Evolutionary conservation across 805 yeast species (phyloP).

Genomic region (Candida insectorum): DNA sequence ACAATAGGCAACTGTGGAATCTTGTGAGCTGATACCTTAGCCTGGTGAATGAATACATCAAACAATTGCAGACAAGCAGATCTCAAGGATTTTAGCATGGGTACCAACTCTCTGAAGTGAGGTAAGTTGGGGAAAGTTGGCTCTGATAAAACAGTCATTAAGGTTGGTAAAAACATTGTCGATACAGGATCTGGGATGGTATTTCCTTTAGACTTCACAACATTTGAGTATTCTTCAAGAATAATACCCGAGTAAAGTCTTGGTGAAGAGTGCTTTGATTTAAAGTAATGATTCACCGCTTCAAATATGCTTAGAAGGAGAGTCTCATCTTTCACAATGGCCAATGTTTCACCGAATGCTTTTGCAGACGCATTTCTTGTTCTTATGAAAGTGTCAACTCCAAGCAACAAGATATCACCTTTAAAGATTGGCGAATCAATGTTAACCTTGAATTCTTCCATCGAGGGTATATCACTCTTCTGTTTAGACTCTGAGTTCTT

Average conservation of each 20-base stretch:
- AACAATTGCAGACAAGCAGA: slow-evolving; percentile 83
- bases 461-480: slow-evolving; percentile 40
- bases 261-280: slow-evolving; percentile 75
- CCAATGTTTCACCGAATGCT: slow-evolving; percentile 68
- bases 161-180: slow-evolving; percentile 20
- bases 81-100: slow-evolving; percentile 78
- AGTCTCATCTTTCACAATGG: slow-evolving; percentile 42
- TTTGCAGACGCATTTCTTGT: slow-evolving; percentile 74
- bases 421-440: slow-evolving; percentile 89
- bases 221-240: slow-evolving; percentile 61
- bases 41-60: slow-evolving; percentile 72
- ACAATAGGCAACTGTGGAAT: slow-evolving; percentile 83
- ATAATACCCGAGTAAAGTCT: slow-evolving; percentile 67
- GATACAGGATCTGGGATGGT: slow-evolving; percentile 16
- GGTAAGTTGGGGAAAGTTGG: slow-evolving; percentile 41
- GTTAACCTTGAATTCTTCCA: slow-evolving; percentile 65
- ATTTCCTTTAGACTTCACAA: slow-evolving; percentile 17
- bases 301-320: slow-evolving; percentile 38
- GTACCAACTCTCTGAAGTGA: slow-evolving; percentile 78
- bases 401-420: slow-evolving; percentile 88
- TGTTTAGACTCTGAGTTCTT: slow-evolving; percentile 24
- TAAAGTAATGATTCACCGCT: slow-evolving; percentile 39
- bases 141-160: slow-evolving; percentile 37
- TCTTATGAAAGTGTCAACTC: slow-evolving; percentile 66
- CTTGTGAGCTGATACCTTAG: slow-evolving; percentile 65